These are phyloP conservation scores for Turnera subulata DNA, from an alignment of 345 rosid genomes.

Conservation along the genomic window DNA sequence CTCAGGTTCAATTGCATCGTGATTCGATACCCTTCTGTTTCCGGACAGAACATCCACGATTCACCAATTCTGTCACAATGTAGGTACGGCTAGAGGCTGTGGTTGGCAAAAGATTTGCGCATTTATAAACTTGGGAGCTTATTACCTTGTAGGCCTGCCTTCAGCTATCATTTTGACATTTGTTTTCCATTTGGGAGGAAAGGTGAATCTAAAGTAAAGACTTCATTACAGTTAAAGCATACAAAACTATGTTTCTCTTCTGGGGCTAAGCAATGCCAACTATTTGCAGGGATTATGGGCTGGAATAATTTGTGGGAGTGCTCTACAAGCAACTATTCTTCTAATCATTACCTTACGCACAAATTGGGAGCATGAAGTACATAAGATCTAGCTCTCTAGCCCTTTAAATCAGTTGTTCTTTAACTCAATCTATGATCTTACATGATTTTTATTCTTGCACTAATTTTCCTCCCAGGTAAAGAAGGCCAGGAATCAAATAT, in stretches of 20 bases:
- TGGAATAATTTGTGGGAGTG: constrained; percentile 35
- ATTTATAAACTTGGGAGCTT: constrained; percentile 28
- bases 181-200: constrained; percentile 28
- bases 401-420: background rate
- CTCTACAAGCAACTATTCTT: constrained; percentile 31
- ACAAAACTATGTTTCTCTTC: background rate
- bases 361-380: constrained; percentile 32
- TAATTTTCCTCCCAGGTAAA: constrained; percentile 13
- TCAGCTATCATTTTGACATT: constrained; percentile 25
- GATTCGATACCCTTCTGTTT: too few species aligned
- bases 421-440: background rate
- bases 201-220: background rate
- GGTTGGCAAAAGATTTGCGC: constrained; percentile 37
- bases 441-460: background rate
- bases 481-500: constrained; percentile 21
- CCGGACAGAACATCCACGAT: too few species aligned
- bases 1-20: constrained; percentile 21
- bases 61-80: too few species aligned
- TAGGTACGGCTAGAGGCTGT: constrained; percentile 40
- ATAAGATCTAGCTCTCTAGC: background rate
- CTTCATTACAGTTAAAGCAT: background rate
- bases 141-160: constrained; percentile 33
- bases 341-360: constrained; percentile 23
- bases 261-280: background rate
- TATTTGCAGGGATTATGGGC: constrained; percentile 20